A percentile compares a stretch with the other conserved stretches of the same genome.
These are phyloP conservation scores for Moelleriella libera DNA, from an alignment of 2,329 filamentous ascomycete species.

Conservation along the genomic window DNA sequence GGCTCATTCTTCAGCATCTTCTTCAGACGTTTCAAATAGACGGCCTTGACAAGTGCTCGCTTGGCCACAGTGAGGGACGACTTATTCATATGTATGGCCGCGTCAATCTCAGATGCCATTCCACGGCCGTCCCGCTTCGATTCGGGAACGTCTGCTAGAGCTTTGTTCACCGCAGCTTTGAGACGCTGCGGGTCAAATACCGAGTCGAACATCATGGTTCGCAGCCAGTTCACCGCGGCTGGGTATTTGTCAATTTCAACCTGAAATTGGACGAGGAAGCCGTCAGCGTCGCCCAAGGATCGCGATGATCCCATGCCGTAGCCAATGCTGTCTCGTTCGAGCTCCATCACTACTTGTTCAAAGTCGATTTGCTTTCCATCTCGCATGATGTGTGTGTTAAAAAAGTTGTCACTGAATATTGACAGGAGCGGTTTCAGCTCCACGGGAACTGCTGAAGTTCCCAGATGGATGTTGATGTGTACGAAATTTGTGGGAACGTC, in stretches of 20 bases:
- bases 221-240: constrained; percentile 69
- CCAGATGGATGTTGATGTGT: constrained; percentile 67
- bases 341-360: constrained; percentile 79
- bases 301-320: constrained; percentile 61
- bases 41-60: constrained; percentile 70
- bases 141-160: constrained; percentile 84
- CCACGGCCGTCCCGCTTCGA: constrained; percentile 71
- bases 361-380: constrained; percentile 70
- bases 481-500: constrained; percentile 90
- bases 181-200: constrained; percentile 64
- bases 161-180: constrained; percentile 57
- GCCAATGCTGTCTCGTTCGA: constrained; percentile 82
- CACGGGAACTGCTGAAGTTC: constrained; percentile 63
- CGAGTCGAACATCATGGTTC: constrained; percentile 74
- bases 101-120: constrained; percentile 52
- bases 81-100: constrained; percentile 67
- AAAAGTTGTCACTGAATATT: constrained; percentile 85
- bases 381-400: constrained; percentile 73
- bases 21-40: constrained; percentile 77
- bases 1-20: constrained; percentile 68
- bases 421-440: constrained; percentile 72
- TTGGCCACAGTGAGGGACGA: constrained; percentile 65
- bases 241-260: constrained; percentile 81
- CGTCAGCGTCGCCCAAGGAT: constrained; percentile 64
- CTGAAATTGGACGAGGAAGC: constrained; percentile 68